Conservation (phyloP, 768 basidiomycete species). For the Pleurotus eryngii region DNA sequence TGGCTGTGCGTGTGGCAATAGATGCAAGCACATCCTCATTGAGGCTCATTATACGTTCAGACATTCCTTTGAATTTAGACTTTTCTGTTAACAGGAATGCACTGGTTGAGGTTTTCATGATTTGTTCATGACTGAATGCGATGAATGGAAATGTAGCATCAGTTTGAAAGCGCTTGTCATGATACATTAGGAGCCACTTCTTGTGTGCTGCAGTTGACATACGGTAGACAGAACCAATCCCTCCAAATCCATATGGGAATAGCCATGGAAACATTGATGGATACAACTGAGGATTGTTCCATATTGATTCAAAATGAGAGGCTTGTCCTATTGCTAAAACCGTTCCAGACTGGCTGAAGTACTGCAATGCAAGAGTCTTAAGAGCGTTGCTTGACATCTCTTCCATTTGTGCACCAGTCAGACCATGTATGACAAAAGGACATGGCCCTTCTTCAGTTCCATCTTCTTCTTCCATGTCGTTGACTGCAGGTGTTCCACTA, state of each 20-base stretch:
- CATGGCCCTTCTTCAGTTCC: constrained; percentile 20
- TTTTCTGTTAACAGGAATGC: constrained; percentile 26
- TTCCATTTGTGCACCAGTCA: constrained; percentile 18
- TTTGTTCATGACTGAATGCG: constrained; percentile 28
- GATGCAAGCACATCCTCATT: constrained; percentile 17
- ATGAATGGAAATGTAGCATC: constrained; percentile 23
- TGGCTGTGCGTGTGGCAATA: constrained; percentile 16
- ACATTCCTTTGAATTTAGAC: constrained; percentile 22
- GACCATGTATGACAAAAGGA: constrained; percentile 24
- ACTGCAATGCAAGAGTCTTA: constrained; percentile 14
- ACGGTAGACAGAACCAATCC: constrained; percentile 15
- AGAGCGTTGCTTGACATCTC: constrained; percentile 10
- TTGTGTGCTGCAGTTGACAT: constrained; percentile 22
- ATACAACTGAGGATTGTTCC: constrained; percentile 24
- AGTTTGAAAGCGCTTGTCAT: constrained; percentile 25
- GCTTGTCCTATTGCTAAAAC: constrained; percentile 20
- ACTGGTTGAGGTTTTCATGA: constrained; percentile 16
- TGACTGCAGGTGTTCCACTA: constrained; percentile 6
- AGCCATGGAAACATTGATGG: constrained; percentile 32
- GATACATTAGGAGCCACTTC: constrained; percentile 25
- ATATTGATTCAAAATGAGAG: constrained; percentile 15
- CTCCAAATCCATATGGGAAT: constrained; percentile 37
- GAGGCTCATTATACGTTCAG: constrained; percentile 16
- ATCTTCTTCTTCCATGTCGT: constrained; percentile 18
- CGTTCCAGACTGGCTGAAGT: constrained; percentile 12